Evolutionary conservation across 1,139 yeast species (phyloP).

Genomic region (Kodamaea suecica): DNA sequence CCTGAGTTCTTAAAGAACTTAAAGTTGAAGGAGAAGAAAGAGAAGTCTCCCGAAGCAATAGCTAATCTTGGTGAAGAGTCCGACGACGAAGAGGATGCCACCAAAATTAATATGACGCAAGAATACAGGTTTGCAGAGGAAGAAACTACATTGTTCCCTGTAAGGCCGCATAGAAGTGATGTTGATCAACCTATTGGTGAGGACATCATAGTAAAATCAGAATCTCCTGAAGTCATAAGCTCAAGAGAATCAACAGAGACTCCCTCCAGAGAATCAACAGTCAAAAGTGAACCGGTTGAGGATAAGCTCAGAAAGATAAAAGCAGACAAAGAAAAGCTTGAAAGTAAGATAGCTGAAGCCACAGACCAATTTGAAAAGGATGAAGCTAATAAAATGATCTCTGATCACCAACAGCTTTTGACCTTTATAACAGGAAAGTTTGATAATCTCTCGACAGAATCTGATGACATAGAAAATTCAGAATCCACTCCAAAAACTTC

Average conservation of each 20-base stretch:
- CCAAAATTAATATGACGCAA: conserved; percentile 60
- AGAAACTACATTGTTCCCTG: conserved; percentile 45
- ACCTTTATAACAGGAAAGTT: conserved; percentile 27
- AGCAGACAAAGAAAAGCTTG: conserved; percentile 28
- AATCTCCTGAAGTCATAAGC: conserved; percentile 28
- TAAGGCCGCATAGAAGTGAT: conserved; percentile 35
- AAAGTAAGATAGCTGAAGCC: conserved; percentile 29
- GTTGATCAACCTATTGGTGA: conserved; percentile 16
- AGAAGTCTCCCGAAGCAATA: conserved; percentile 3
- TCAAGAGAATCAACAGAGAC: conserved; percentile 18
- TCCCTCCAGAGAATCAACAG: conserved; percentile 26
- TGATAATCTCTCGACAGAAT: conserved; percentile 17
- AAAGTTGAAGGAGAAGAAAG: conserved; percentile 27
- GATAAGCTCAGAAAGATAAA: conserved; percentile 29
- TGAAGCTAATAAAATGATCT: conserved; percentile 29
- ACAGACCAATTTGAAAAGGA: conserved; percentile 30
- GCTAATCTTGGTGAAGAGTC: conserved; percentile 3
- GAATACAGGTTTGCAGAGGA: conserved; percentile 51
- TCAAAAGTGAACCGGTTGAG: conserved; percentile 33
- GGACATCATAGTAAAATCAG: conserved; percentile 17
- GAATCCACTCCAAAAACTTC: too few relatives aligned
- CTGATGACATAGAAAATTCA: too few relatives aligned
- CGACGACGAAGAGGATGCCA: conserved; percentile 35
- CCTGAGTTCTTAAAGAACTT: conserved; percentile 41
- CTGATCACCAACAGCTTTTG: conserved; percentile 34